Percentiles rank a stretch among this genome's conserved stretches.
These are phyloP conservation scores for Albatrellus ellisii DNA, from an alignment of 768 basidiomycete genomes.

Conservation along the genomic window DNA sequence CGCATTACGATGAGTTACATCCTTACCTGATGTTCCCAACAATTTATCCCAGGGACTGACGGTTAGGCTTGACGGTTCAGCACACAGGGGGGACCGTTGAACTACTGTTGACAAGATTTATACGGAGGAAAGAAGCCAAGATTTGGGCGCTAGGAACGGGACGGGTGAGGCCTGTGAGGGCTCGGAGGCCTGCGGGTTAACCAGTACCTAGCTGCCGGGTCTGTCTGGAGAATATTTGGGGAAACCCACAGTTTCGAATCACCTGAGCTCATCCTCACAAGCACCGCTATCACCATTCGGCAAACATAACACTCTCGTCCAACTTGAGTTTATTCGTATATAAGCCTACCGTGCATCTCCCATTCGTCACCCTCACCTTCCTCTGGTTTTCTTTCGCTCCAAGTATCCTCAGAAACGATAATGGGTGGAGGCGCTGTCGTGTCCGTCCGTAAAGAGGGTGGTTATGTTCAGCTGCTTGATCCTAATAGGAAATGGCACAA, in stretches of 20 bases:
- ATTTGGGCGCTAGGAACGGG: constrained; percentile 1
- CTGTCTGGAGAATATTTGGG: constrained; percentile 12
- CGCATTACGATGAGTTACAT: no score
- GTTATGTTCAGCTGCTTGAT: neutral
- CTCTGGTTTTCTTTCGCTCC: neutral
- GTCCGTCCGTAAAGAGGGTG: neutral
- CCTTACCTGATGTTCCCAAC: no score
- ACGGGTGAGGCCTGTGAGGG: constrained; percentile 12
- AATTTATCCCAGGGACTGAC: no score
- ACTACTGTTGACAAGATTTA: no score
- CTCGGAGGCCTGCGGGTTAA: constrained; percentile 8
- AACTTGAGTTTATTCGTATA: constrained; percentile 8
- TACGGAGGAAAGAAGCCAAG: neutral
- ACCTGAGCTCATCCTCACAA: constrained; percentile 1
- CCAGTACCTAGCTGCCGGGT: no score
- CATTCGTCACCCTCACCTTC: neutral
- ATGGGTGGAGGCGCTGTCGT: constrained; percentile 2
- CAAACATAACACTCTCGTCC: constrained; percentile 2
- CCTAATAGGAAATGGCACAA: constrained; percentile 3
- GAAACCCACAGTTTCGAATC: constrained; percentile 7
- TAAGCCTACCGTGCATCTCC: neutral
- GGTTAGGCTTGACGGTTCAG: no score
- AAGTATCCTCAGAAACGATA: neutral
- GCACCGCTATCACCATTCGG: constrained; percentile 9
- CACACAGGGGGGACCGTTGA: no score